phyloP scores from a whole-genome alignment of 1,284 basidiomycete genomes.

The Microbotryum silenes-acaulis region DNA sequence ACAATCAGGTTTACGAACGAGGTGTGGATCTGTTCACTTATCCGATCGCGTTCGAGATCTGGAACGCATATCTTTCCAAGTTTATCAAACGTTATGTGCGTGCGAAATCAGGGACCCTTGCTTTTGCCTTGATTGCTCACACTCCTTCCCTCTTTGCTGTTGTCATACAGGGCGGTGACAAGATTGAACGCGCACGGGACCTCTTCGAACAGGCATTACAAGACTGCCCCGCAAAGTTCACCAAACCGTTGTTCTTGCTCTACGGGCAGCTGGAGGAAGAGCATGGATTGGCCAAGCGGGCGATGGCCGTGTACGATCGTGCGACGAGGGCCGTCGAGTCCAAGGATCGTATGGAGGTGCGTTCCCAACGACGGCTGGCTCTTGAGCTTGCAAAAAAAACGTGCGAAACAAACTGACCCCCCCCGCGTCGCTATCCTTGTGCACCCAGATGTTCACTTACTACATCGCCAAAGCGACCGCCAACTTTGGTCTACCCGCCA shows the following conservation, averaged over 20 bases:
- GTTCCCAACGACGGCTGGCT: conserved; percentile 26
- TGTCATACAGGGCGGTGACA: conserved; percentile 65
- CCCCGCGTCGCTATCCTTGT: neutral
- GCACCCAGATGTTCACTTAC: conserved; percentile 77
- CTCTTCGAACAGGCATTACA: conserved; percentile 96
- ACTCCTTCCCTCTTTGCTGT: neutral
- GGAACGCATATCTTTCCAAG: conserved; percentile 98
- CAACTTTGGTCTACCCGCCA: conserved; percentile 93
- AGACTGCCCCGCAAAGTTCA: conserved; percentile 88
- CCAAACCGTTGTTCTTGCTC: conserved; percentile 91
- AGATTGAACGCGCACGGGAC: conserved; percentile 89
- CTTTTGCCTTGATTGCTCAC: neutral
- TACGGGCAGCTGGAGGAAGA: conserved; percentile 94
- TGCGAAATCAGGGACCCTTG: conserved; percentile 21
- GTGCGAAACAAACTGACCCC: neutral
- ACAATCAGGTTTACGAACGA: conserved; percentile 77
- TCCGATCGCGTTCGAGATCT: conserved; percentile 96
- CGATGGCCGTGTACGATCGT: conserved; percentile 93
- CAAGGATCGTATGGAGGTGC: conserved; percentile 87
- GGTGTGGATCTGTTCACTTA: conserved; percentile 97
- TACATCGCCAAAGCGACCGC: conserved; percentile 96
- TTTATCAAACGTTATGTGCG: conserved; percentile 92
- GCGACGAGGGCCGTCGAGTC: conserved; percentile 77
- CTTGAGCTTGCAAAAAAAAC: no score
- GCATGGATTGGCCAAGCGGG: conserved; percentile 84